These are phyloP conservation scores for Fusarium sp. DNA, from an alignment of 2,329 filamentous ascomycete species.

Conservation along the genomic window DNA sequence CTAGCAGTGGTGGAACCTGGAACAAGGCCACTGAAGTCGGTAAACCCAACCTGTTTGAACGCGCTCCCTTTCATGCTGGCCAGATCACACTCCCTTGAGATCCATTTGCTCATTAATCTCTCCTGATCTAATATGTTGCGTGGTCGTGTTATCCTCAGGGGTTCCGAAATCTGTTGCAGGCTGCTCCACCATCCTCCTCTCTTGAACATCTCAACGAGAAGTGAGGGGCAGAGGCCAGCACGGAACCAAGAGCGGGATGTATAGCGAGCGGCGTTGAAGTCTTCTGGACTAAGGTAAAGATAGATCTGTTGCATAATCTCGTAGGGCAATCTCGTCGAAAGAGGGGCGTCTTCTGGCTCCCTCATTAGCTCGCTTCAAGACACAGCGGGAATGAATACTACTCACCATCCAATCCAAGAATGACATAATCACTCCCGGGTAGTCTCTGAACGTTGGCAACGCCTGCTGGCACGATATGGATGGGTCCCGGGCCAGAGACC, in stretches of 20 bases:
- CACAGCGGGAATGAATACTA: background rate
- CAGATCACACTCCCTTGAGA: conserved; percentile 53
- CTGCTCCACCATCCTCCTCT: conserved; percentile 65
- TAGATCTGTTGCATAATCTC: conserved; percentile 54
- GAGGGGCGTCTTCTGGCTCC: conserved; percentile 17
- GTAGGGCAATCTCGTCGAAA: conserved; percentile 44
- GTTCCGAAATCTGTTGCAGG: conserved; percentile 41
- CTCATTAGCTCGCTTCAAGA: background rate
- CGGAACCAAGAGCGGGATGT: conserved; percentile 70
- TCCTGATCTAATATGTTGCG: conserved; percentile 35
- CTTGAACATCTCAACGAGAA: conserved; percentile 65
- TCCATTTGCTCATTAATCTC: conserved; percentile 53
- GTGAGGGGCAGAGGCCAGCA: conserved; percentile 60
- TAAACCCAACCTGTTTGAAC: conserved; percentile 48
- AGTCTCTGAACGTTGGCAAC: conserved; percentile 19
- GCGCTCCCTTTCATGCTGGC: conserved; percentile 31
- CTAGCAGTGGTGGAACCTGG: conserved; percentile 38
- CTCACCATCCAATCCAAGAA: conserved; percentile 15
- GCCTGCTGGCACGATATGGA: conserved; percentile 22
- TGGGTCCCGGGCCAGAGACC: conserved; percentile 18
- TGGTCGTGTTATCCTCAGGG: conserved; percentile 25
- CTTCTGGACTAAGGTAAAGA: conserved; percentile 45
- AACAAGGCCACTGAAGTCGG: conserved; percentile 51
- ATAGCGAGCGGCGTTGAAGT: conserved; percentile 70
- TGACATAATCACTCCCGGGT: conserved; percentile 10